These are phyloP conservation scores for Ambrosia hybrid DNA, from an alignment of 140 eudicot genomes.

Conservation along the genomic window DNA sequence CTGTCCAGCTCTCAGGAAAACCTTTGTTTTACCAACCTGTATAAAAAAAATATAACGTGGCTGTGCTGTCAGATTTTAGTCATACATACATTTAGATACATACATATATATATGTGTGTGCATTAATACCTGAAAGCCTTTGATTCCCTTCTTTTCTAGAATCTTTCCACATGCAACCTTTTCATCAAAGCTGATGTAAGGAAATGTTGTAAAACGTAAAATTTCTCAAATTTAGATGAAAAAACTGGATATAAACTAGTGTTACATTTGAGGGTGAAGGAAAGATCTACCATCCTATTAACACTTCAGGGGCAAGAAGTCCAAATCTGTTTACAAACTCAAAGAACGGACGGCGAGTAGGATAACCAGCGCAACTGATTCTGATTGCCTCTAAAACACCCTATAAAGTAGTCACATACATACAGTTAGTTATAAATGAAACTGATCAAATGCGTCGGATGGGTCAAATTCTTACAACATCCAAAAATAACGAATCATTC, in stretches of 20 bases:
- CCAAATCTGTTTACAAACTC: slow-evolving; percentile 98
- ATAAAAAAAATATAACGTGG: slow-evolving; percentile 14
- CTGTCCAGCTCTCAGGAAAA: slow-evolving; percentile 95
- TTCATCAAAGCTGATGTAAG: slow-evolving; percentile 70
- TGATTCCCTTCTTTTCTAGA: slow-evolving; percentile 82
- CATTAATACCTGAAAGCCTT: slow-evolving; percentile 80
- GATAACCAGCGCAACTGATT: slow-evolving; percentile 98
- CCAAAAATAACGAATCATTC: background rate
- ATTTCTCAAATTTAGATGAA: background rate
- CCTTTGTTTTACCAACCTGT: slow-evolving; percentile 96
- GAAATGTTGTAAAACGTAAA: slow-evolving; percentile 12
- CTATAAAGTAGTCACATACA: slow-evolving; percentile 32
- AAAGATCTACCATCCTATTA: slow-evolving; percentile 66
- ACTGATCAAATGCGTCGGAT: background rate
- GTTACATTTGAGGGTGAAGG: slow-evolving; percentile 35
- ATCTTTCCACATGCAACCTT: slow-evolving; percentile 78
- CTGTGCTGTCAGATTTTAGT: background rate
- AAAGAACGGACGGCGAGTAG: slow-evolving; percentile 96
- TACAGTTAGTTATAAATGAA: background rate
- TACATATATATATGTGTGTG: background rate
- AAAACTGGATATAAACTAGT: slow-evolving; percentile 17
- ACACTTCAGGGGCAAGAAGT: slow-evolving; percentile 78
- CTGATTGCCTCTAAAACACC: slow-evolving; percentile 99
- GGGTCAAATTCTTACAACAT: background rate
- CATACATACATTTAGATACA: background rate